These are phyloP conservation scores for Aaosphaeria pasadenensis DNA, from an alignment of 2,329 filamentous ascomycete genomes.

Conservation along the genomic window DNA sequence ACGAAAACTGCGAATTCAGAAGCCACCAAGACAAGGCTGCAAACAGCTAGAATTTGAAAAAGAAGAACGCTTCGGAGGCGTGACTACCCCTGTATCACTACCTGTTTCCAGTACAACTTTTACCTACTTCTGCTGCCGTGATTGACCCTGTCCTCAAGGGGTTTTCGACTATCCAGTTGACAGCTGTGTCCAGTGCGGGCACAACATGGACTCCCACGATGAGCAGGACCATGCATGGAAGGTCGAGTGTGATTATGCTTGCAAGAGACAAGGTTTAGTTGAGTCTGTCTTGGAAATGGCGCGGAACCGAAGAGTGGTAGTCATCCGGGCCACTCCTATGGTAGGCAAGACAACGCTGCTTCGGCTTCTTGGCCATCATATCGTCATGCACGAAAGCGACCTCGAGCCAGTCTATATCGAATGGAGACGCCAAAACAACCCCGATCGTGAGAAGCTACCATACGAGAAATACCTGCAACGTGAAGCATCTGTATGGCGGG, in stretches of 20 bases:
- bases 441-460: not conserved
- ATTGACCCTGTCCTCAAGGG: not conserved
- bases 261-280: not conserved
- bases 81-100: too few relatives aligned
- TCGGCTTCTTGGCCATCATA: not conserved
- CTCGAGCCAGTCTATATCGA: not conserved
- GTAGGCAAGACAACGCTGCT: not conserved
- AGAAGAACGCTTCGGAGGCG: too few relatives aligned
- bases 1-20: too few relatives aligned
- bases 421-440: not conserved
- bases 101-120: too few relatives aligned
- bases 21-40: too few relatives aligned
- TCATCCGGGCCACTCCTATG: not conserved
- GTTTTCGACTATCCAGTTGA: not conserved
- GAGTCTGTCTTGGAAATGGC: not conserved
- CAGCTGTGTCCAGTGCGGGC: slow-evolving; percentile 1
- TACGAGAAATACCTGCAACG: not conserved
- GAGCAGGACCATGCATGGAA: not conserved
- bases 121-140: not conserved
- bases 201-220: slow-evolving; percentile 1
- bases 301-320: not conserved
- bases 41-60: too few relatives aligned
- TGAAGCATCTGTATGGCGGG: not conserved
- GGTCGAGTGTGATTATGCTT: not conserved
- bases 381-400: not conserved